Evolutionary conservation across 805 yeast genomes (phyloP).

Genomic region (Yamadazyma philogaea): DNA sequence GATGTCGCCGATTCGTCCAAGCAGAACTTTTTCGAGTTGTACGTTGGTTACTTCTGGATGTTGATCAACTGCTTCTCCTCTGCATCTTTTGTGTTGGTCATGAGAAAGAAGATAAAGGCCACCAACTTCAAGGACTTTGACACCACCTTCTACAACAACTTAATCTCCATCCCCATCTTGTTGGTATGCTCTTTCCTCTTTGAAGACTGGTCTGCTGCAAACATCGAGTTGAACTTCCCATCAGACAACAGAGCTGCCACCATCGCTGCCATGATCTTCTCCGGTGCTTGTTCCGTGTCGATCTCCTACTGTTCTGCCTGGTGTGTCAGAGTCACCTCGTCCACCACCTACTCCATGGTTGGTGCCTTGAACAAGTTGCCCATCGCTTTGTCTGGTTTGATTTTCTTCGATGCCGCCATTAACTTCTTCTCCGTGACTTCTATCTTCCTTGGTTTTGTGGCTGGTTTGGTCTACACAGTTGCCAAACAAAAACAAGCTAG

Average conservation of each 20-base stretch:
- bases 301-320: conserved; percentile 98
- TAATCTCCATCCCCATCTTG: conserved; percentile 87
- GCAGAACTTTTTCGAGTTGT: conserved; percentile 46
- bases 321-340: conserved; percentile 99
- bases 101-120: conserved; percentile 97
- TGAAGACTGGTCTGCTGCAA: conserved; percentile 91
- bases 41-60: conserved; percentile 95
- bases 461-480: conserved; percentile 93
- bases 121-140: conserved; percentile 96
- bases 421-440: conserved; percentile 90
- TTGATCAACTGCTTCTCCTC: conserved; percentile 88
- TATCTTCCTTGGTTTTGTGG: conserved; percentile 87
- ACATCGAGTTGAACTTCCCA: conserved; percentile 77
- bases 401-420: conserved; percentile 93
- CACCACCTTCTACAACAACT: conserved; percentile 97
- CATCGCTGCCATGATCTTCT: conserved; percentile 78
- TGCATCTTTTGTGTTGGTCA: conserved; percentile 86
- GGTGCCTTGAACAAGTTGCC: conserved; percentile 99
- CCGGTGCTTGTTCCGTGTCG: conserved; percentile 94
- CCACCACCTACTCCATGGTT: conserved; percentile 98
- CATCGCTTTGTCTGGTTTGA: conserved; percentile 89
- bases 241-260: conserved; percentile 63
- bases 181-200: conserved; percentile 68
- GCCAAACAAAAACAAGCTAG: conserved; percentile 89
- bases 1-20: conserved; percentile 25